Evolutionary conservation across 2,329 filamentous ascomycete genomes (phyloP).

Genomic region (Cercospora citrullina): DNA sequence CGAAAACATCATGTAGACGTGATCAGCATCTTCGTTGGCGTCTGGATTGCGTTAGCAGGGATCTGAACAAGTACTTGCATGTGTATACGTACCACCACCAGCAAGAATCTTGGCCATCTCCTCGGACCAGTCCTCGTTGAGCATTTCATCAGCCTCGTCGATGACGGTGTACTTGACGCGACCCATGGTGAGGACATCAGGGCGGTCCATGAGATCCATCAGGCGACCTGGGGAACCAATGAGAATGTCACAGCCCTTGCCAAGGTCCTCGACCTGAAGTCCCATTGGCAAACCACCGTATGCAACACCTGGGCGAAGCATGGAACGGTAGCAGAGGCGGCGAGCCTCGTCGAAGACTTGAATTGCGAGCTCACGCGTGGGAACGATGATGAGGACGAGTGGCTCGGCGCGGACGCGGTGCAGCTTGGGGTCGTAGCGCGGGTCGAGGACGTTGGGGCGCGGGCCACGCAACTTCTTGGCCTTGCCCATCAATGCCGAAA

Average conservation of each 20-base stretch:
- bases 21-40: slow-evolving; percentile 72
- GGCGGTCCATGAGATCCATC: slow-evolving; percentile 75
- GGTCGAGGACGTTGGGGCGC: slow-evolving; percentile 59
- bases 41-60: slow-evolving; percentile 46
- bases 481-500: slow-evolving; percentile 94
- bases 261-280: slow-evolving; percentile 70
- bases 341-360: slow-evolving; percentile 96
- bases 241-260: slow-evolving; percentile 83
- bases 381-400: slow-evolving; percentile 79
- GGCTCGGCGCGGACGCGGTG: slow-evolving; percentile 74
- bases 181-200: slow-evolving; percentile 66
- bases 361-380: slow-evolving; percentile 84
- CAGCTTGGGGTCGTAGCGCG: slow-evolving; percentile 53
- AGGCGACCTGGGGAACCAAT: slow-evolving; percentile 87
- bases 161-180: slow-evolving; percentile 81
- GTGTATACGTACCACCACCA: slow-evolving; percentile 67
- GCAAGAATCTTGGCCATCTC: slow-evolving; percentile 74
- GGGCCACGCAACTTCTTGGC: slow-evolving; percentile 80
- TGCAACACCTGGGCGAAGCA: slow-evolving; percentile 85
- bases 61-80: neutral
- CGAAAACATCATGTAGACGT: slow-evolving; percentile 79
- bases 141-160: slow-evolving; percentile 94
- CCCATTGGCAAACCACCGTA: slow-evolving; percentile 79
- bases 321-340: slow-evolving; percentile 89
- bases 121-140: slow-evolving; percentile 72